Evolutionary conservation across 2,329 filamentous ascomycete species (phyloP).

Genomic region (Cercospora canescens): DNA sequence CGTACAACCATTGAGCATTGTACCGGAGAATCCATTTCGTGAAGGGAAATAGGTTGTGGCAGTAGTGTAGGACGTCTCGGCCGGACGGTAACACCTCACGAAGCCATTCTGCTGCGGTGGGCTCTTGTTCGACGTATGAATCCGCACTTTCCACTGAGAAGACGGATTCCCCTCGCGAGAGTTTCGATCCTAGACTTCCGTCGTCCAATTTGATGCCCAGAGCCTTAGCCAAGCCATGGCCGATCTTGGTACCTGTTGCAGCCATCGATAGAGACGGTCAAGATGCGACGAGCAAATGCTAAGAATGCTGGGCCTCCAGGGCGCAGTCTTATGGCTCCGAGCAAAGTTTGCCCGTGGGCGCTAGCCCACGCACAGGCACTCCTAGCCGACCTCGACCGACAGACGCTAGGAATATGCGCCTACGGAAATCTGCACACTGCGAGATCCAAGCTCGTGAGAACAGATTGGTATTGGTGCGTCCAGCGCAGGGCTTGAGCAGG

Average conservation of each 20-base stretch:
- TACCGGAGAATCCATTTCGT: slow-evolving; percentile 85
- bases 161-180: slow-evolving; percentile 76
- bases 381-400: slow-evolving; percentile 1
- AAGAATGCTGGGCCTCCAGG: slow-evolving; percentile 8
- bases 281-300: slow-evolving; percentile 12
- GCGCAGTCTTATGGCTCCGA: not conserved
- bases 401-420: slow-evolving; percentile 3
- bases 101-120: slow-evolving; percentile 73
- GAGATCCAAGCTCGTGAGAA: slow-evolving; percentile 13
- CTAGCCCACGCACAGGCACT: slow-evolving; percentile 4
- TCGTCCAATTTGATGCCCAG: slow-evolving; percentile 82
- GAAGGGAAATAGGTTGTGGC: slow-evolving; percentile 80
- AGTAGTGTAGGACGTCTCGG: slow-evolving; percentile 59
- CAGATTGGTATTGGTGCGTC: slow-evolving; percentile 10
- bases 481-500: not conserved
- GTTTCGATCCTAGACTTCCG: slow-evolving; percentile 52
- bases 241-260: slow-evolving; percentile 56
- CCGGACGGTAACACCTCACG: slow-evolving; percentile 61
- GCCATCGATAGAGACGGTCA: slow-evolving; percentile 26
- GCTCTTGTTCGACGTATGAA: slow-evolving; percentile 80
- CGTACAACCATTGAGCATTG: slow-evolving; percentile 83
- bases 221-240: slow-evolving; percentile 73
- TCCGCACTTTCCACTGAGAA: slow-evolving; percentile 73
- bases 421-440: slow-evolving; percentile 5
- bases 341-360: slow-evolving; percentile 1